A percentile compares a stretch with the other conserved stretches of the same genome.
Conservation (phyloP, 495 filamentous ascomycete genomes). For the Pyronema domesticum region DNA sequence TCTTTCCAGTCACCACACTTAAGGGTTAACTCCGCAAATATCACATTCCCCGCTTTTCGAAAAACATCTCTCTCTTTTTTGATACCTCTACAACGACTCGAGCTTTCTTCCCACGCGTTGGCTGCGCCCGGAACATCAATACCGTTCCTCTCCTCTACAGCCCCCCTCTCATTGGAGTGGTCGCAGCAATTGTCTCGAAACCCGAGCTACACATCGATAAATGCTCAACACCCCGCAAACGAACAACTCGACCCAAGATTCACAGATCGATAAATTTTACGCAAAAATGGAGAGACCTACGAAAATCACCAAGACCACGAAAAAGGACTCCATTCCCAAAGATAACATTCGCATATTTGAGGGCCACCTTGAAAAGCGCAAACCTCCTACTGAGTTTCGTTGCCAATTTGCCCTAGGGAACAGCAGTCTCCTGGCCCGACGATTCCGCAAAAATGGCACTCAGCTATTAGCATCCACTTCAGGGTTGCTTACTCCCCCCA, state of each 20-base stretch:
- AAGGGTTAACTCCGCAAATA: too few relatives aligned
- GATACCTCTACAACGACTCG: too few relatives aligned
- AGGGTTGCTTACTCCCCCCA: neutral
- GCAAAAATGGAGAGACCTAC: neutral
- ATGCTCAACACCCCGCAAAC: neutral
- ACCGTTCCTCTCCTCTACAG: too few relatives aligned
- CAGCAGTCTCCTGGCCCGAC: neutral
- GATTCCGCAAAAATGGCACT: neutral
- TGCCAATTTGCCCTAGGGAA: neutral
- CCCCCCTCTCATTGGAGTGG: too few relatives aligned
- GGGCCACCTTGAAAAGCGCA: neutral
- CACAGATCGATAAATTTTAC: neutral
- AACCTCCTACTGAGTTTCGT: neutral
- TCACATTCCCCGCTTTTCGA: too few relatives aligned
- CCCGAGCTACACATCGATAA: too few relatives aligned
- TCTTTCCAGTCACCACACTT: too few relatives aligned
- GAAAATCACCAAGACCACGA: neutral
- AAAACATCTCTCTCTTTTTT: too few relatives aligned
- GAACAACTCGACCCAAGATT: neutral
- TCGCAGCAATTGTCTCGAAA: too few relatives aligned
- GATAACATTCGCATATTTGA: neutral
- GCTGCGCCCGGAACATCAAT: too few relatives aligned
- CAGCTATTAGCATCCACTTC: neutral
- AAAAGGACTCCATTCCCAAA: neutral
- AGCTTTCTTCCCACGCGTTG: too few relatives aligned